Conservation (phyloP, 805 yeast genomes). For the Metschnikowia colocasiae region DNA sequence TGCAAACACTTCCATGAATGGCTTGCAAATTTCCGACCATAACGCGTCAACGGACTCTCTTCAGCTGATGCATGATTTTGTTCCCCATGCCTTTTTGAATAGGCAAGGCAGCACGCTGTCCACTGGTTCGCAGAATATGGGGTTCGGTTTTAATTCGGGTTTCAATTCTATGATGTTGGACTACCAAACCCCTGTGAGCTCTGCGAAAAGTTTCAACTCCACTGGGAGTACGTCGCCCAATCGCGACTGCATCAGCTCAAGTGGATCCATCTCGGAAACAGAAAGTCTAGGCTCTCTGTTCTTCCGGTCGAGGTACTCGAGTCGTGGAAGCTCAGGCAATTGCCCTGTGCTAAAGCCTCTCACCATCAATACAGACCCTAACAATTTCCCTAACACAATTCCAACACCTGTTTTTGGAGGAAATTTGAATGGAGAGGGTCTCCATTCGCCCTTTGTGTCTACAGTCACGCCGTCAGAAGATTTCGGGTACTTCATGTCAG, state of each 20-base stretch:
- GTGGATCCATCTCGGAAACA: constrained; percentile 20
- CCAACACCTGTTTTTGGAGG: constrained; percentile 10
- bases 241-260: constrained; percentile 5
- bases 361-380: constrained; percentile 35
- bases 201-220: constrained; percentile 31
- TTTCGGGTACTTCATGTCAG: constrained; percentile 25
- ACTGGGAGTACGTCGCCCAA: constrained; percentile 17
- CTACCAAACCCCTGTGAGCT: constrained; percentile 38
- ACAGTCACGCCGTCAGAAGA: constrained; percentile 38
- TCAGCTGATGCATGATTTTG: constrained; percentile 43
- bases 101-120: constrained; percentile 24
- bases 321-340: constrained; percentile 17
- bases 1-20: constrained; percentile 23
- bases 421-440: constrained; percentile 15
- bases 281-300: constrained; percentile 28
- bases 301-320: constrained; percentile 13
- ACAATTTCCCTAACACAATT: neutral
- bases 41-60: constrained; percentile 38
- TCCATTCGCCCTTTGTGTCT: constrained; percentile 43
- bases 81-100: constrained; percentile 38
- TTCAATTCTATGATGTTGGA: constrained; percentile 40
- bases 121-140: constrained; percentile 12
- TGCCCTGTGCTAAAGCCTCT: constrained; percentile 32
- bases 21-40: constrained; percentile 19
- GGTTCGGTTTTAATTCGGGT: constrained; percentile 8